Percentiles rank a stretch among this genome's conserved stretches.
Conservation (phyloP, 2,329 filamentous ascomycete genomes). For the Zymoseptoria crescenta region DNA sequence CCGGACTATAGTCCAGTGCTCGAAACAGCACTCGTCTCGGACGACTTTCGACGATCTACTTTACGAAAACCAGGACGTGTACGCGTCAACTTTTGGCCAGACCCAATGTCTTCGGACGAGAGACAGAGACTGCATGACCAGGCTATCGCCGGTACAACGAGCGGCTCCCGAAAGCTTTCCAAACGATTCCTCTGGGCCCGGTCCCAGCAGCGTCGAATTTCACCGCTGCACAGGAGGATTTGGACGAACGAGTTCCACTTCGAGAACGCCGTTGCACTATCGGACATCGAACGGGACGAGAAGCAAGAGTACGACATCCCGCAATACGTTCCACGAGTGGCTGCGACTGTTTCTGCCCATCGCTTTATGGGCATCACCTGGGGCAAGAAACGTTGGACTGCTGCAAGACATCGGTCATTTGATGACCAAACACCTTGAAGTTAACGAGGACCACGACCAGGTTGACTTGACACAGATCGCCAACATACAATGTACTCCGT, state of each 20-base stretch:
- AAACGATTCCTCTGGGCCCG: too few species aligned
- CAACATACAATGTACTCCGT: neutral
- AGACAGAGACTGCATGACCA: neutral
- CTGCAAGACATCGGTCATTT: neutral
- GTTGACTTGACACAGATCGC: neutral
- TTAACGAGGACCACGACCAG: too few species aligned
- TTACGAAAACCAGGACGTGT: neutral
- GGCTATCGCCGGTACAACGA: too few species aligned
- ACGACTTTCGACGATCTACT: neutral
- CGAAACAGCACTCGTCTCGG: neutral
- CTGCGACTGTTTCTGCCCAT: neutral
- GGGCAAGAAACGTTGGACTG: neutral
- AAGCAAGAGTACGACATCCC: neutral
- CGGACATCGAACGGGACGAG: slow-evolving; percentile 1
- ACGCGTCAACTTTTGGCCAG: neutral
- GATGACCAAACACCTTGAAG: neutral
- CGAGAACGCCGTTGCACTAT: neutral
- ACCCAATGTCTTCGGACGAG: neutral
- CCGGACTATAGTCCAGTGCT: neutral
- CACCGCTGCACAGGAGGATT: neutral
- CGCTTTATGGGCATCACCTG: neutral
- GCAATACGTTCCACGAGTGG: too few species aligned
- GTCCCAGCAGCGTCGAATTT: neutral
- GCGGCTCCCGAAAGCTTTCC: too few species aligned
- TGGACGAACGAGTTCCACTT: neutral